Base-by-base conservation (phyloP, 192 early-diverging fungal species). In the Podila clonocystis region DNA sequence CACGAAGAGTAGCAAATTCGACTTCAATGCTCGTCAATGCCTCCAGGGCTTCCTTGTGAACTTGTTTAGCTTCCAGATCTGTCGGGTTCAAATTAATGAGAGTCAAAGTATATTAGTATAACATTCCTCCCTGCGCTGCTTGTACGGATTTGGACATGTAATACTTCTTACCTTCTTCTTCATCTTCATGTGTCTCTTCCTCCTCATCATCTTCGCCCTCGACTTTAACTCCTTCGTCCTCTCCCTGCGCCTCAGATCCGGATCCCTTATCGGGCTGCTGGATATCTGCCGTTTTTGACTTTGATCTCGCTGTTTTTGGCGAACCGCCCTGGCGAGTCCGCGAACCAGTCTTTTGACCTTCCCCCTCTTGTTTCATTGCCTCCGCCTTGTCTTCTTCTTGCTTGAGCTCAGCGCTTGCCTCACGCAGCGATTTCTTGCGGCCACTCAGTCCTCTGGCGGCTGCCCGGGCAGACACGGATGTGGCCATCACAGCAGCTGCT, bases 21-120 rank as follows among this genome's bases (percentile, higher is more conserved):
- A 88, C 58, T 67, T 89, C 88, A 45, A 89, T 89, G 65, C 82
- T 82, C 7, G 85, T 87, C 50, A 89, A 69, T 3, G 87, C 85
- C 4, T 87, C 73, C 58, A 88, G 58, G 17, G 88, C 88, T 52
- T 86, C 87, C 65, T 83, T 84, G 69, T 87, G 88, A 29, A 70
- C 49, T 31, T 73, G 70, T 66, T 88, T 83, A 63, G 77, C 78
- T 36, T 89, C 84, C n/a, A 61, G 45, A 71, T 88, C 88, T 72
- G 82, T 45, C 41, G 9, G 41, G 0, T 45, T 59, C 2, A 64
- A 12, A 52, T 28, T 20, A 45, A 45, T 12, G 3, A 45, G 15
- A 45, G 41, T 45, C 41, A 15, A 17, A 41, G 12, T 15, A 15
- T 3, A 3, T 45, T 15, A 45, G 15, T 15, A 45, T 45, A 12